A percentile compares a stretch with the other conserved stretches of the same genome.
Conservation (phyloP, 768 basidiomycete species). For the Lactifluus pinguis region DNA sequence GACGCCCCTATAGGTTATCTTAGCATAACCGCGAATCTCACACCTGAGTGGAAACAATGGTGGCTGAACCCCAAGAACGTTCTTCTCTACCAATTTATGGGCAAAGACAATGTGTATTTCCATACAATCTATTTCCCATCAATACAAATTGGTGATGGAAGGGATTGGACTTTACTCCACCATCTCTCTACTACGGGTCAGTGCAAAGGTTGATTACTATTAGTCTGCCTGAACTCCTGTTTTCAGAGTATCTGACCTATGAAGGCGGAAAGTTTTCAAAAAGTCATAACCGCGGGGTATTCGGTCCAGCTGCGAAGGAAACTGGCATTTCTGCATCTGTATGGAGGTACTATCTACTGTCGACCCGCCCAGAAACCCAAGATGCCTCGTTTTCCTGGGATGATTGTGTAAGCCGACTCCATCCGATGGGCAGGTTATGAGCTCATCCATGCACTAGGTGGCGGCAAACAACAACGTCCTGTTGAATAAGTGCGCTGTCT, state of each 20-base stretch:
- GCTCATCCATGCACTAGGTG: constrained; percentile 40
- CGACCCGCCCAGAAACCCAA: constrained; percentile 84
- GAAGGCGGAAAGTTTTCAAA: constrained; percentile 99
- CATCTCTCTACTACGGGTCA: constrained; percentile 92
- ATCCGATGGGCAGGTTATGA: not conserved
- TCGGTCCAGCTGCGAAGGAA: constrained; percentile 88
- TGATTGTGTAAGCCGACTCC: constrained; percentile 59
- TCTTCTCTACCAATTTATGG: constrained; percentile 97
- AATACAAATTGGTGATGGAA: constrained; percentile 79
- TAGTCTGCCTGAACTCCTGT: not conserved
- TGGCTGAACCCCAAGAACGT: constrained; percentile 92
- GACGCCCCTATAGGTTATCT: constrained; percentile 96
- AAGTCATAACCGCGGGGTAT: constrained; percentile 92
- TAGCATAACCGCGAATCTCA: constrained; percentile 94
- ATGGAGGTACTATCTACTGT: constrained; percentile 94
- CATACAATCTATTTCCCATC: constrained; percentile 94
- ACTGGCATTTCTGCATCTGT: constrained; percentile 91
- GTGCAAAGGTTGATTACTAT: constrained; percentile 17
- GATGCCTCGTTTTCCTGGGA: constrained; percentile 97
- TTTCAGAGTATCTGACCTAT: constrained; percentile 89
- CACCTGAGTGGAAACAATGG: constrained; percentile 92
- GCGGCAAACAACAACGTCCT: constrained; percentile 88
- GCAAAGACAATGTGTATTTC: constrained; percentile 99
- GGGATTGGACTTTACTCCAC: constrained; percentile 88
- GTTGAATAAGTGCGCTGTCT: constrained; percentile 65